These are phyloP conservation scores for Arachis stenosperma DNA, from an alignment of 306 rosid species.

Conservation along the genomic window DNA sequence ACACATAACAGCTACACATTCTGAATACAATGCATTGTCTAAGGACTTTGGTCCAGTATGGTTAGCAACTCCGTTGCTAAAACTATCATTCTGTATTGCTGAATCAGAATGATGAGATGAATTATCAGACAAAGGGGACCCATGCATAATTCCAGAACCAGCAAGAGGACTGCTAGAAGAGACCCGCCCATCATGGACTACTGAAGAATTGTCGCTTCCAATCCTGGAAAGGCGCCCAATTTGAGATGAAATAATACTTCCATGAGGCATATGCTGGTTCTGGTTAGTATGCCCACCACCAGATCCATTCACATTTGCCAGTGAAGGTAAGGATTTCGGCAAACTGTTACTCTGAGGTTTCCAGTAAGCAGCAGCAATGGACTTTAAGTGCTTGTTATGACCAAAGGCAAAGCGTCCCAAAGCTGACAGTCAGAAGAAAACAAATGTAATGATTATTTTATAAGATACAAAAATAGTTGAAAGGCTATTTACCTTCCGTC, in stretches of 20 bases:
- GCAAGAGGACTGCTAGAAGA: conserved; percentile 93
- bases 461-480: neutral
- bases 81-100: conserved; percentile 83
- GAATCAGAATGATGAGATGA: conserved; percentile 97
- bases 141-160: conserved; percentile 87
- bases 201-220: conserved; percentile 66
- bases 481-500: neutral
- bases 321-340: conserved; percentile 76
- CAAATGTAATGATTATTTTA: conserved; percentile 16
- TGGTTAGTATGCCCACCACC: conserved; percentile 55
- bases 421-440: conserved; percentile 54
- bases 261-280: conserved; percentile 61
- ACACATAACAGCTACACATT: conserved; percentile 88
- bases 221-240: conserved; percentile 80
- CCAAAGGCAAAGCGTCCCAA: conserved; percentile 96
- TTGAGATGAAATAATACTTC: conserved; percentile 78
- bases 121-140: conserved; percentile 90
- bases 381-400: conserved; percentile 89
- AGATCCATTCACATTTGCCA: conserved; percentile 69
- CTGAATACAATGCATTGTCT: conserved; percentile 74
- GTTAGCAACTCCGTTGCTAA: conserved; percentile 78
- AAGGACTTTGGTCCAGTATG: conserved; percentile 69
- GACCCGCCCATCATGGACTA: conserved; percentile 74
- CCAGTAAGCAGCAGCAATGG: conserved; percentile 88
- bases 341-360: conserved; percentile 86